phyloP scores from a whole-genome alignment of 2,329 filamentous ascomycete species.

The Botryotinia calthae region DNA sequence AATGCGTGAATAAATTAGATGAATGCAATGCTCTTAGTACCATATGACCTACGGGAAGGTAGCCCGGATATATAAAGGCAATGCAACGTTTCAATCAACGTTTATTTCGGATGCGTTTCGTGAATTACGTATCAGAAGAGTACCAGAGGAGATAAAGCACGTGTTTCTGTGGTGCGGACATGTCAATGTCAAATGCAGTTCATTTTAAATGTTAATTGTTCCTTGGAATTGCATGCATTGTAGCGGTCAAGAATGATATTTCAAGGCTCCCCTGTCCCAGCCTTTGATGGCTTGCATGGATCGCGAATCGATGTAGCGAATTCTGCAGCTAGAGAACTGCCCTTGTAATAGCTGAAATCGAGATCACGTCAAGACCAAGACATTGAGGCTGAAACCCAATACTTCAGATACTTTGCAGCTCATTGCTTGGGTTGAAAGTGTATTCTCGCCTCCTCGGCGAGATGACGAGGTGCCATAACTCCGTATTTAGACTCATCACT shows the following conservation, averaged over 20 bases:
- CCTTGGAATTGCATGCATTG: conserved; percentile 7
- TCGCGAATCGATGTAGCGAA: not conserved
- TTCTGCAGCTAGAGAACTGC: conserved; percentile 18
- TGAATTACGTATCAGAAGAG: not conserved
- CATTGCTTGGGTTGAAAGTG: conserved; percentile 26
- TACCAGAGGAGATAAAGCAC: not conserved
- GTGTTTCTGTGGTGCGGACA: conserved; percentile 10
- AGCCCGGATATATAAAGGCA: not conserved
- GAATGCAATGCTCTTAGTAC: not conserved
- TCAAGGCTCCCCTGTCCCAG: not conserved
- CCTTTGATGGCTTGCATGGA: conserved; percentile 13
- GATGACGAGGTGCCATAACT: conserved; percentile 40
- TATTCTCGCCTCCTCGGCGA: conserved; percentile 36
- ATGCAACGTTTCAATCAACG: conserved; percentile 14
- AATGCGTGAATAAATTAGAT: not conserved
- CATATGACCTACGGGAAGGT: not conserved
- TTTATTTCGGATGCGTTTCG: conserved; percentile 13
- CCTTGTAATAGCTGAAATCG: conserved; percentile 10
- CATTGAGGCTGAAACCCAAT: conserved; percentile 16
- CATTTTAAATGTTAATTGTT: not conserved
- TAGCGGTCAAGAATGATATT: conserved; percentile 8
- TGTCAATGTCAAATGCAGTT: conserved; percentile 15
- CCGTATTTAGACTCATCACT: conserved; percentile 38
- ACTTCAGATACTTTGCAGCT: not conserved
- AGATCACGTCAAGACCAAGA: conserved; percentile 4